These are phyloP conservation scores for Aureobasidium sp. DNA, from an alignment of 2,329 filamentous ascomycete species.

Conservation along the genomic window DNA sequence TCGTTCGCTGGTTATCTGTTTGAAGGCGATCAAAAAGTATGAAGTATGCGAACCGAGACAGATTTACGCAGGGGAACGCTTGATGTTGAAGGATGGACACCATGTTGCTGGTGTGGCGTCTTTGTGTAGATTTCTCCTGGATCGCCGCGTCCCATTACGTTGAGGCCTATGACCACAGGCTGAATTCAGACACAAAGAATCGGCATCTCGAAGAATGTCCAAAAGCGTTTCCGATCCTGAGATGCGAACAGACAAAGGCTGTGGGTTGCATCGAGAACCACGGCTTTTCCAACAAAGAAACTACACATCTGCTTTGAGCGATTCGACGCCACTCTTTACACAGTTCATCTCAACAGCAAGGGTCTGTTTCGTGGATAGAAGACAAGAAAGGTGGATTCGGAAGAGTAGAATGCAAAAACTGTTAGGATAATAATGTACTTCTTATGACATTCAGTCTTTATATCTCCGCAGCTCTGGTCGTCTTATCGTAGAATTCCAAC, in stretches of 20 bases:
- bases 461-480: slow-evolving; percentile 6
- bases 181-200: neutral
- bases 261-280: neutral
- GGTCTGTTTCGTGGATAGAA: neutral
- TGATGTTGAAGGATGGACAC: neutral
- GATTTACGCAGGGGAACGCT: neutral
- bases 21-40: neutral
- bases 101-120: too few relatives aligned
- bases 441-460: neutral
- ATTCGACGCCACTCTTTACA: neutral
- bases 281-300: neutral
- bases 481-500: slow-evolving; percentile 82
- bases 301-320: neutral
- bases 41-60: neutral
- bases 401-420: neutral
- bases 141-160: neutral
- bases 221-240: neutral
- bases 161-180: neutral
- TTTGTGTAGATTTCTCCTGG: too few relatives aligned
- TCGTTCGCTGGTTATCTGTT: neutral
- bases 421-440: neutral
- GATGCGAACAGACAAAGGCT: neutral
- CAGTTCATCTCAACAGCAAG: neutral
- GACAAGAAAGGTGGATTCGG: neutral
- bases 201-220: neutral